A percentile compares a stretch with the other conserved stretches of the same genome.
Evolutionary conservation across 1,284 basidiomycete species (phyloP).

Genomic region (Ustilago xerochloae): DNA sequence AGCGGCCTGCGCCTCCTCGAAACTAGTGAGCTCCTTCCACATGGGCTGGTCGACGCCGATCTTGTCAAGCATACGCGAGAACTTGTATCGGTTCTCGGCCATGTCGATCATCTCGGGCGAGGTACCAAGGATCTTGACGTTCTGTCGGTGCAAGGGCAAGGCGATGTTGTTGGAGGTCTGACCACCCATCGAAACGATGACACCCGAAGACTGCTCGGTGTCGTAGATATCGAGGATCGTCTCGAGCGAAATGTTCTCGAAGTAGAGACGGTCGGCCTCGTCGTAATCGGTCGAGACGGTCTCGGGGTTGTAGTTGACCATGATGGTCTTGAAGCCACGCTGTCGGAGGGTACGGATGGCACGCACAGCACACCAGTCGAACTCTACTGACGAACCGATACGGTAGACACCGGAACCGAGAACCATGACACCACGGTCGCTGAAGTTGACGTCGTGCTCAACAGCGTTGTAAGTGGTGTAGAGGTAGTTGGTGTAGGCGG

Average conservation of each 20-base stretch:
- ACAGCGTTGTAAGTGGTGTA: slow-evolving; percentile 97
- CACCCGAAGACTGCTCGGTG: slow-evolving; percentile 84
- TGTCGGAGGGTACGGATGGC: slow-evolving; percentile 94
- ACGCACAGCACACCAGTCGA: slow-evolving; percentile 99
- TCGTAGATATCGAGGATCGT: slow-evolving; percentile 98
- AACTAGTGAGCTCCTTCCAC: slow-evolving; percentile 96
- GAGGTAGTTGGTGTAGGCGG: slow-evolving; percentile 97
- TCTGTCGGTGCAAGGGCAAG: slow-evolving; percentile 89
- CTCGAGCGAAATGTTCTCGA: slow-evolving; percentile 97
- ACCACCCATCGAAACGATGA: slow-evolving; percentile 97
- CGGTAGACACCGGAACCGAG: slow-evolving; percentile 98
- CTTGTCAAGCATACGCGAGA: slow-evolving; percentile 95
- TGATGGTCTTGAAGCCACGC: slow-evolving; percentile 93
- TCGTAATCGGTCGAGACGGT: slow-evolving; percentile 99
- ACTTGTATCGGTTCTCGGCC: slow-evolving; percentile 99
- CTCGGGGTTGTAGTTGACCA: slow-evolving; percentile 99
- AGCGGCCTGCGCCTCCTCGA: slow-evolving; percentile 79
- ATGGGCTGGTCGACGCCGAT: slow-evolving; percentile 96
- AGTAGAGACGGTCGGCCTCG: slow-evolving; percentile 97
- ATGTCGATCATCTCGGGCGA: slow-evolving; percentile 99
- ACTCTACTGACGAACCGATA: slow-evolving; percentile 98
- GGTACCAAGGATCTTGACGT: slow-evolving; percentile 97
- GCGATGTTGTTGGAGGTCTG: slow-evolving; percentile 99
- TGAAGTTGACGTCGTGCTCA: slow-evolving; percentile 88
- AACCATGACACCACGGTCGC: slow-evolving; percentile 94